Evolutionary conservation across 768 basidiomycete genomes (phyloP).

Genomic region (Russula brevipes): DNA sequence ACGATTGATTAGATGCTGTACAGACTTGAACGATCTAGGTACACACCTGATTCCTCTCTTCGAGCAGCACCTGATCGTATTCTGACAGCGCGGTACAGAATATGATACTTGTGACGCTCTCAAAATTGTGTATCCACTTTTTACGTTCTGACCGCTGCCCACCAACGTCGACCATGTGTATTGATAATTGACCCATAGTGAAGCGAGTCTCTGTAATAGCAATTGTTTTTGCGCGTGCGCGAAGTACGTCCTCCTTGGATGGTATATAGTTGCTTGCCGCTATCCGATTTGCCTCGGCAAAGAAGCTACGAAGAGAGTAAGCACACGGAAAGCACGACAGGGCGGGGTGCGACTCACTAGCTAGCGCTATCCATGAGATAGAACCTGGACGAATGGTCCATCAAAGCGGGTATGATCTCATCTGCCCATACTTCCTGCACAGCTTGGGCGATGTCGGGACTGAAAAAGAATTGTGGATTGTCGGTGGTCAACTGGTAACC

Average conservation of each 20-base stretch:
- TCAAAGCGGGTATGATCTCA: conserved; percentile 46
- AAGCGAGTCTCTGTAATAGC: conserved; percentile 90
- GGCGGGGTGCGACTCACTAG: conserved; percentile 53
- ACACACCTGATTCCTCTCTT: conserved; percentile 60
- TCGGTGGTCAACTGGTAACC: conserved; percentile 45
- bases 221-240: conserved; percentile 84
- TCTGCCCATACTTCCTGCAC: conserved; percentile 69
- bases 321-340: not conserved
- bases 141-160: conserved; percentile 59
- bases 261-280: conserved; percentile 77
- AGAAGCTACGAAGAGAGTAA: conserved; percentile 54
- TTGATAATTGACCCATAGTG: conserved; percentile 53
- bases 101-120: conserved; percentile 75
- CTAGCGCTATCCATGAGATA: conserved; percentile 93
- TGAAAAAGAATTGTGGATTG: conserved; percentile 39
- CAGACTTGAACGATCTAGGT: not conserved
- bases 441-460: conserved; percentile 62
- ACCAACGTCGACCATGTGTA: conserved; percentile 75
- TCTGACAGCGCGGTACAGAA: conserved; percentile 73
- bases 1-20: not conserved
- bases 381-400: conserved; percentile 67
- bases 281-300: conserved; percentile 78
- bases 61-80: conserved; percentile 68
- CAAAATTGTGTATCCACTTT: conserved; percentile 63
- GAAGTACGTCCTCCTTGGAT: conserved; percentile 78